phyloP scores from a whole-genome alignment of 257 asterid species.

The Oldenlandia corymbosa region DNA sequence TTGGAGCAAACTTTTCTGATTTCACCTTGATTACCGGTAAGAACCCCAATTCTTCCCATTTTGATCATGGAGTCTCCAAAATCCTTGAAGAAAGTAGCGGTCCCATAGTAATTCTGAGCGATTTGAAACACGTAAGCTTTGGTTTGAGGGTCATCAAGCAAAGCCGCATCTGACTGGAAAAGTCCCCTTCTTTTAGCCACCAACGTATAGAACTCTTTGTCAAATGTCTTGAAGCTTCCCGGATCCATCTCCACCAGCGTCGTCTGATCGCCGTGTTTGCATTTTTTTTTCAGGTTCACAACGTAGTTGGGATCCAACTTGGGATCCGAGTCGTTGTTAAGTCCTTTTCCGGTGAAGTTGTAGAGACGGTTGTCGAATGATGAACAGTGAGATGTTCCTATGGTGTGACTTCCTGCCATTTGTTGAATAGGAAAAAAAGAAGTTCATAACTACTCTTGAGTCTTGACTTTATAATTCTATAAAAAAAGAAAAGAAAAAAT shows the following conservation, averaged over 20 bases:
- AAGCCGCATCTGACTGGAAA: constrained; percentile 38
- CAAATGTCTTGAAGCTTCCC: constrained; percentile 36
- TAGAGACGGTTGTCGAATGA: constrained; percentile 38
- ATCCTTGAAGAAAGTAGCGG: constrained; percentile 36
- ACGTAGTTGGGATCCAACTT: constrained; percentile 28
- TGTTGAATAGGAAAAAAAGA: neutral
- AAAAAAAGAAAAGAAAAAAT: too few relatives aligned
- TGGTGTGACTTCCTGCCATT: constrained; percentile 34
- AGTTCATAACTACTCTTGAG: neutral
- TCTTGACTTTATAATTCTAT: too few relatives aligned
- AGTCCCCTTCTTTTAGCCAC: constrained; percentile 39
- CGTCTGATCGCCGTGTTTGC: constrained; percentile 23
- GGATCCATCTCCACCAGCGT: constrained; percentile 43
- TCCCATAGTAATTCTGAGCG: constrained; percentile 14
- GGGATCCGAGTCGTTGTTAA: constrained; percentile 25
- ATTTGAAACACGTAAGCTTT: constrained; percentile 28
- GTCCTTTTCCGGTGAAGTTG: constrained; percentile 31
- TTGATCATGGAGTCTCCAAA: constrained; percentile 46
- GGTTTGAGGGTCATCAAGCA: constrained; percentile 31
- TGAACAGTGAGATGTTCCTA: constrained; percentile 39
- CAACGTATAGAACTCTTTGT: constrained; percentile 19
- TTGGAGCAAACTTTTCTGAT: constrained; percentile 34
- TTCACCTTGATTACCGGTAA: constrained; percentile 36
- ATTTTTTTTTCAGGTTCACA: constrained; percentile 20
- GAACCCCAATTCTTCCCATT: constrained; percentile 41